Base-by-base conservation (phyloP, 2,329 filamentous ascomycete genomes). In the Aphanocladium album region DNA sequence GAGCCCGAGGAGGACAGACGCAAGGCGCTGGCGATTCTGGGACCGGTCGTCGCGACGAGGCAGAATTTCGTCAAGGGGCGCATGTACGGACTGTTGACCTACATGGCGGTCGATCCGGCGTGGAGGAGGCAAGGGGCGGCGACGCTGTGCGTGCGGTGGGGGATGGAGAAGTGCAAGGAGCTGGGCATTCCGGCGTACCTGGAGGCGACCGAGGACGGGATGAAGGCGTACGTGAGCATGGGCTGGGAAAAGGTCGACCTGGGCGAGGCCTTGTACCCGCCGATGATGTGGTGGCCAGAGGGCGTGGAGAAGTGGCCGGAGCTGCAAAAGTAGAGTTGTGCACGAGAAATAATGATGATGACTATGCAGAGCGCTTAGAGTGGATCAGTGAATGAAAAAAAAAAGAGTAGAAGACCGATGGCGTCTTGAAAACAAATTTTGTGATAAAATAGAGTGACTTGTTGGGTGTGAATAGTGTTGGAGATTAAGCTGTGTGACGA, bases 221-320 rank as follows among this genome's bases (percentile, higher is more conserved):
- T 21, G n/a, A 52, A 23, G 54, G 17, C 54, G 39, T 61, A 61
- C 30, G 30, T 14, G 47, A 47, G 27, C 14, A 35, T 61, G 39
- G 60, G 60, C 3, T 61, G 60, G 60, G 60, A 53, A 25, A 21
- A 7, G 37, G 43, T 57, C 14, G 33, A 49, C 27, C 17, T 39
- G 21, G 54, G 23, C 6, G 41, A 16, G 17, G 11, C 23, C 27
- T 6, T 9, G 51, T 60, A 49, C 39, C 58, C 58, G 16, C 23
- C 51, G 33, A 60, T 60, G 58, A 56, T 60, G 52, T 60, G 58
- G 58, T 60, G 58, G 58, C 58, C 58, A 3, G 58, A 60, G 51
- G 58, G 58, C 19, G 51, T 60, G 43, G 35, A 56, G 45, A 25
- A 43, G 43, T 60, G 58, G 58, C 11, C 30, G 21, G 54, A 57